Conservation (phyloP, 345 rosid species). For the Syzygium oleosum region DNA sequence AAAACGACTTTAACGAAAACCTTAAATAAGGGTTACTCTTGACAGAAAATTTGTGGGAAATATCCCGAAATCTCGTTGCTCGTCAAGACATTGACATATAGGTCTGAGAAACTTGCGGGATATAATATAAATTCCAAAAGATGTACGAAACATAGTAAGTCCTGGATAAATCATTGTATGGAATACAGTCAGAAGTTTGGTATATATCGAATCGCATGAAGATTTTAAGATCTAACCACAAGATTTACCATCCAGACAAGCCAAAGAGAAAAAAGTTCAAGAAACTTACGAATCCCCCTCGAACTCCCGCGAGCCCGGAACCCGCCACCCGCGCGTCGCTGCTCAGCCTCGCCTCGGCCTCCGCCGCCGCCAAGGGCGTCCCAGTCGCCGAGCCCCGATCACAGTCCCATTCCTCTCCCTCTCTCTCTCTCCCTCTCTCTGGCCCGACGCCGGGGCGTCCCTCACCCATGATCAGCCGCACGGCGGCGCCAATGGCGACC, state of each 20-base stretch:
- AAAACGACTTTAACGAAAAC: too few species aligned
- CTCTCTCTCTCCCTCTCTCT: not conserved
- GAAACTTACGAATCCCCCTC: not conserved
- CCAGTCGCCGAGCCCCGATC: not conserved
- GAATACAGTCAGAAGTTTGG: not conserved
- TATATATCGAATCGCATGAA: not conserved
- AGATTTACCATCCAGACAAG: not conserved
- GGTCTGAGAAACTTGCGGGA: not conserved
- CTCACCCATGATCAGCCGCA: not conserved
- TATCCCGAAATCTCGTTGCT: not conserved
- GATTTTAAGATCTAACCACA: not conserved
- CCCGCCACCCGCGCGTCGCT: not conserved
- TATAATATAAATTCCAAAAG: not conserved
- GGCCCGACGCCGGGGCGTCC: not conserved
- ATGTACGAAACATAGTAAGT: not conserved
- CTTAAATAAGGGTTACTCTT: too few species aligned
- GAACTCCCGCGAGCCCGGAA: not conserved
- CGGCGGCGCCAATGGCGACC: not conserved
- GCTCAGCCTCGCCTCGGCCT: not conserved
- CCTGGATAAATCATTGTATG: not conserved
- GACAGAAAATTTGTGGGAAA: too few species aligned
- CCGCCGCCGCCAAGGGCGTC: too few species aligned
- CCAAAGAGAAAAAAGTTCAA: not conserved
- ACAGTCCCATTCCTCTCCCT: not conserved
- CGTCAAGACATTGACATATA: not conserved